Percentiles rank a stretch among this genome's conserved stretches.
Evolutionary conservation across 805 yeast species (phyloP).

Genomic region (Yarrowia alimentaria): DNA sequence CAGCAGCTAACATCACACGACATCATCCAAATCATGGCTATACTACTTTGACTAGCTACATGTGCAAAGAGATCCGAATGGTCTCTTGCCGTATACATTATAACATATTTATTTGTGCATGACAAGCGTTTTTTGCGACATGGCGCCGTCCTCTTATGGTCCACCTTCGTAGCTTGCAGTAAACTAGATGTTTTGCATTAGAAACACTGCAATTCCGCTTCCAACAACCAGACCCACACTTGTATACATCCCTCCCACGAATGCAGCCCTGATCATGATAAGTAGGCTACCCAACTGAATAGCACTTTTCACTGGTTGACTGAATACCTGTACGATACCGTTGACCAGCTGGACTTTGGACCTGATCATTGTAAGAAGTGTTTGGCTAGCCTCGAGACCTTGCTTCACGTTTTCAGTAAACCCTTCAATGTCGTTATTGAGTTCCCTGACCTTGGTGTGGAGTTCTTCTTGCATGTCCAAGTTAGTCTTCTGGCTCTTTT

Average conservation of each 20-base stretch:
- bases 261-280: slow-evolving; percentile 1
- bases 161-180: too few relatives aligned
- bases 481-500: background rate
- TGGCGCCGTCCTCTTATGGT: too few relatives aligned
- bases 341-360: slow-evolving; percentile 13
- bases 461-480: slow-evolving; percentile 5
- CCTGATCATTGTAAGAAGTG: background rate
- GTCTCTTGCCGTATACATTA: too few relatives aligned
- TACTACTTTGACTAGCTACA: too few relatives aligned
- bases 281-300: slow-evolving; percentile 4
- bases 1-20: too few relatives aligned
- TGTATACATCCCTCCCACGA: background rate
- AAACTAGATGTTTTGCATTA: background rate
- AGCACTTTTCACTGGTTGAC: slow-evolving; percentile 4
- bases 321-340: slow-evolving; percentile 1
- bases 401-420: slow-evolving; percentile 9
- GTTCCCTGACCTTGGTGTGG: background rate
- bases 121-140: too few relatives aligned
- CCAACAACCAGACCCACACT: slow-evolving; percentile 9
- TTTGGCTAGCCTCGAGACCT: slow-evolving; percentile 11
- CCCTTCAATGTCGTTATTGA: slow-evolving; percentile 5
- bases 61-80: too few relatives aligned
- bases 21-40: too few relatives aligned
- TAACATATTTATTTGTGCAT: slow-evolving; percentile 22
- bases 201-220: background rate